phyloP scores from a whole-genome alignment of 2,329 filamentous ascomycete genomes.

The Diplodia corticola region DNA sequence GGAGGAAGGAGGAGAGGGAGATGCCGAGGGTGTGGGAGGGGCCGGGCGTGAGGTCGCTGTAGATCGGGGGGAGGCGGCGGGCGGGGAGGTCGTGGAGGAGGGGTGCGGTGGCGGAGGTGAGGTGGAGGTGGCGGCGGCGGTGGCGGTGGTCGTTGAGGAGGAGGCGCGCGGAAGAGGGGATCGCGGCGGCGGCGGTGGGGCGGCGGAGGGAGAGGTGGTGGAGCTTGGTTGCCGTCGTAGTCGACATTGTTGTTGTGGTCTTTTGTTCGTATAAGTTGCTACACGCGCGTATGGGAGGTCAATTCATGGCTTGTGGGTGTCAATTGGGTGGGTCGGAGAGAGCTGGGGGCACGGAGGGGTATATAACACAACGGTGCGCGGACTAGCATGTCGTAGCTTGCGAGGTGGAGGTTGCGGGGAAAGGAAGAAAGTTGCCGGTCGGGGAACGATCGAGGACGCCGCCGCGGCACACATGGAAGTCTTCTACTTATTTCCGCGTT shows the following conservation, averaged over 20 bases:
- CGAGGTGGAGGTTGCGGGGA: conserved; percentile 1
- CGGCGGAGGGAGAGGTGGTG: not conserved
- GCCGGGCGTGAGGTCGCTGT: conserved; percentile 61
- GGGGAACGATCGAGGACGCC: conserved; percentile 2
- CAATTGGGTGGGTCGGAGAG: not conserved
- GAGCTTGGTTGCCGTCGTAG: not conserved
- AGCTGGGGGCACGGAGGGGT: not conserved
- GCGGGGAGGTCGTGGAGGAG: conserved; percentile 42
- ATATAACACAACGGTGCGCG: not conserved
- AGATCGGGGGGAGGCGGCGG: conserved; percentile 51
- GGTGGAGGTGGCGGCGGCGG: not conserved
- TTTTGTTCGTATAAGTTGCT: too few species aligned
- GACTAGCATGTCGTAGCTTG: not conserved
- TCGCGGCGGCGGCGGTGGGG: not conserved
- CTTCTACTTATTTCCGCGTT: conserved; percentile 7
- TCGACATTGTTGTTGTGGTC: not conserved
- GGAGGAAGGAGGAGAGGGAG: conserved; percentile 31
- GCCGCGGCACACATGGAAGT: not conserved
- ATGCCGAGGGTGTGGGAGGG: conserved; percentile 66
- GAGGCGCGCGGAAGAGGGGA: not conserved
- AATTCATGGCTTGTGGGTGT: not conserved
- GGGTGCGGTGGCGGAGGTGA: conserved; percentile 2
- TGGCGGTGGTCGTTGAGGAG: not conserved
- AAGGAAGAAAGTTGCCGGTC: conserved; percentile 2
- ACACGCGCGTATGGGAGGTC: not conserved